phyloP scores from a whole-genome alignment of 495 filamentous ascomycete genomes.

The Aspergillus cavernicola region DNA sequence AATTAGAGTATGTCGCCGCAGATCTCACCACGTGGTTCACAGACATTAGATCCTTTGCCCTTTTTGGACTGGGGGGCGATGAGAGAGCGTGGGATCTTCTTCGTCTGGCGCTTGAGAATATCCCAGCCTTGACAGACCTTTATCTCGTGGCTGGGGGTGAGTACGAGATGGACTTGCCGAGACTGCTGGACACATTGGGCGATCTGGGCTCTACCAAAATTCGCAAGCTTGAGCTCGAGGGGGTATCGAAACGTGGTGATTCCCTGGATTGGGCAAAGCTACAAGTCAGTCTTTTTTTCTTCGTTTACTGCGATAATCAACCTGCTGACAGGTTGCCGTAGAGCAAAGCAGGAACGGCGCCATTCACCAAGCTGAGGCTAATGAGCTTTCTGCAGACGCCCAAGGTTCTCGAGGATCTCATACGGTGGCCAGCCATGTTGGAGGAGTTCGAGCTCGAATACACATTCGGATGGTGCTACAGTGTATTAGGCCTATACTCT shows the following conservation, averaged over 20 bases:
- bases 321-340: background rate
- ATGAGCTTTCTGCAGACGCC: background rate
- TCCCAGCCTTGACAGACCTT: background rate
- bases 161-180: background rate
- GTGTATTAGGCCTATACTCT: background rate
- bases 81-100: background rate
- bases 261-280: background rate
- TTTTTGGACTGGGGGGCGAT: background rate
- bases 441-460: background rate
- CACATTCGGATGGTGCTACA: background rate
- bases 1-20: background rate
- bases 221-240: background rate
- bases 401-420: background rate
- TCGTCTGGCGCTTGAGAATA: background rate
- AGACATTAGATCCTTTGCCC: background rate
- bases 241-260: background rate
- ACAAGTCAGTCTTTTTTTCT: background rate
- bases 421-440: background rate
- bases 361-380: background rate
- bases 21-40: slow-evolving; percentile 2
- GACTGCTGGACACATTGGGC: too few species aligned
- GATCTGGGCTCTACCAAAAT: too few species aligned
- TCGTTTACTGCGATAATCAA: too few species aligned
- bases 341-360: background rate
- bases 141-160: background rate